These are phyloP conservation scores for Cladobotryum protrusum DNA, from an alignment of 2,329 filamentous ascomycete genomes.

Conservation along the genomic window DNA sequence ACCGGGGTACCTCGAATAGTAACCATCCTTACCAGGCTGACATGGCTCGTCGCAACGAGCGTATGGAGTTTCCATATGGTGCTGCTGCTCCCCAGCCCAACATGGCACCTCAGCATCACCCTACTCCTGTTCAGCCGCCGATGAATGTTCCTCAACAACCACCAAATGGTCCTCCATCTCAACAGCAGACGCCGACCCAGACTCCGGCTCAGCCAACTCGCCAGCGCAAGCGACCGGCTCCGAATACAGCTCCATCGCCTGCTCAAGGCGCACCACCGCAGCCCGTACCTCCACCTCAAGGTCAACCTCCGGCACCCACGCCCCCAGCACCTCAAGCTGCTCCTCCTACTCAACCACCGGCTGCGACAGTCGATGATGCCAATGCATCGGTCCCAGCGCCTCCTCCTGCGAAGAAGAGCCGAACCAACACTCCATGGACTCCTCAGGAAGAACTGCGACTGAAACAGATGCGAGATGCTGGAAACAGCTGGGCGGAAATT, in stretches of 20 bases:
- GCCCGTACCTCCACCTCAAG: slow-evolving; percentile 27
- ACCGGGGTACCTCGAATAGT: slow-evolving; percentile 24
- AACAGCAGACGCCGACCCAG: slow-evolving; percentile 34
- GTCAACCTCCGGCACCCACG: slow-evolving; percentile 25
- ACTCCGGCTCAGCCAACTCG: slow-evolving; percentile 33
- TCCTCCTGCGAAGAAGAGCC: slow-evolving; percentile 76
- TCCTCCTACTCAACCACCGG: slow-evolving; percentile 21
- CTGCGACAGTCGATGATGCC: slow-evolving; percentile 25
- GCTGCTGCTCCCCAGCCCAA: slow-evolving; percentile 32
- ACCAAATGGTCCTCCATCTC: slow-evolving; percentile 25
- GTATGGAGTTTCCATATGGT: slow-evolving; percentile 38
- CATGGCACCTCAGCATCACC: slow-evolving; percentile 33
- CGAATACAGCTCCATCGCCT: slow-evolving; percentile 33
- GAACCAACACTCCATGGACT: slow-evolving; percentile 99
- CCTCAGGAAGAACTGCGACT: slow-evolving; percentile 86
- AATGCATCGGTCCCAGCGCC: slow-evolving; percentile 28
- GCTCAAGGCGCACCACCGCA: slow-evolving; percentile 27
- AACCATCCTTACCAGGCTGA: slow-evolving; percentile 47
- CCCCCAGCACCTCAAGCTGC: slow-evolving; percentile 26
- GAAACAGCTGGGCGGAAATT: slow-evolving; percentile 95
- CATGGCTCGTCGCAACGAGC: slow-evolving; percentile 41
- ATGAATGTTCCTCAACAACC: slow-evolving; percentile 40
- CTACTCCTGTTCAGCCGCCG: slow-evolving; percentile 34
- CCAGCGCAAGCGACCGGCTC: slow-evolving; percentile 37
- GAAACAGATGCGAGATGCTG: slow-evolving; percentile 89